Evolutionary conservation across 495 filamentous ascomycete species (phyloP), one percentile per base, ranked within the genome.

Genomic region (Daldinia loculata): DNA sequence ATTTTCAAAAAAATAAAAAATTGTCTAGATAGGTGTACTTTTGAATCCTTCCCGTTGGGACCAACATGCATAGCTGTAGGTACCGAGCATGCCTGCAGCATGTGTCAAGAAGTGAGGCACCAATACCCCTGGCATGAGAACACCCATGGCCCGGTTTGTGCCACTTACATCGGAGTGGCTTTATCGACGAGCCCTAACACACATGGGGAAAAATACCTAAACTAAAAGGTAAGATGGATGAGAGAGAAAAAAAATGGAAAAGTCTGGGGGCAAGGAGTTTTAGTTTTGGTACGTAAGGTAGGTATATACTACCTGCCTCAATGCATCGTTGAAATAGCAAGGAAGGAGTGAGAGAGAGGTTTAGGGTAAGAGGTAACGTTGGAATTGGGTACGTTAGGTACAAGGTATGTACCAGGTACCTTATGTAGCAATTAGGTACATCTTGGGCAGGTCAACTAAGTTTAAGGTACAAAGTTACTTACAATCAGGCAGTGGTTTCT

Each of bases 11-110:
- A 19, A 22, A 66, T 22, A 64, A 45, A 64, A 45, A 60, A 36
- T 61, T 29, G 30, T 27, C 32, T 61, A n/a, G 27, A 51, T 27
- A 32, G 52, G 45, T 55, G 61, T 56, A 48, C 32, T 34, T 48
- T 53, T 19, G 57, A 62, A 65, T 69, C 65, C 66, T 73, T 73
- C 61, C 70, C 61, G 61, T 67, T 66, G 43, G 56, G 58, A 63
- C 66, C 58, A 66, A 69, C 61, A 41, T 52, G 19, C 22, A 52
- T 24, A 58, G 27, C 39, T 72, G 61, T 68, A 72, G 70, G 70
- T 67, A 68, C 69, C 41, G 36, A 58, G 43, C 52, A 63, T 12
- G 48, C 53, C 53, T 71, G 53, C 69, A 60, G 53, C 53, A 68
- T 64, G 61, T 55, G 65, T 73, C 66, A 62, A 73, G 30, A 45